A percentile compares a stretch with the other conserved stretches of the same genome.
phyloP scores from a whole-genome alignment of 2,329 filamentous ascomycete genomes.

The Aspergillus fructus region DNA sequence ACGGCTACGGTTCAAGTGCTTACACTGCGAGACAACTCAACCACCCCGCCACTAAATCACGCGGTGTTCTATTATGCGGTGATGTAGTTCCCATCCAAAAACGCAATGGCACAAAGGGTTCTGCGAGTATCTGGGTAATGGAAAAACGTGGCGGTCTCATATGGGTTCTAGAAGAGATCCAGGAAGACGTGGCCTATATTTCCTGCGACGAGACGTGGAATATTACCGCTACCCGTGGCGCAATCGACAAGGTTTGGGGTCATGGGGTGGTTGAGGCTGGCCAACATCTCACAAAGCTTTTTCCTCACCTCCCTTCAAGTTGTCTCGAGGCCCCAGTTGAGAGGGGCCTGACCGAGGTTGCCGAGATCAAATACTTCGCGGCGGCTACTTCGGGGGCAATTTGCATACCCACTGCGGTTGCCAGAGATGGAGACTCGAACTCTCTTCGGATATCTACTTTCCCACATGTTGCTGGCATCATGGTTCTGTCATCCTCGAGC shows the following conservation, averaged over 20 bases:
- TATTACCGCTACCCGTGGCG: constrained; percentile 69
- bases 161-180: constrained; percentile 97
- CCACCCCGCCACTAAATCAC: constrained; percentile 72
- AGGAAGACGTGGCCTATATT: constrained; percentile 83
- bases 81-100: constrained; percentile 99
- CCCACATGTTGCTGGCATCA: constrained; percentile 94
- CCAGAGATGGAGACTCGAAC: constrained; percentile 66
- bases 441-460: constrained; percentile 88
- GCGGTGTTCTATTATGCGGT: constrained; percentile 88
- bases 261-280: constrained; percentile 65
- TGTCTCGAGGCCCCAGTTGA: constrained; percentile 65
- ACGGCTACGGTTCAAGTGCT: constrained; percentile 53
- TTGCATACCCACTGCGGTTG: constrained; percentile 80
- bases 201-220: constrained; percentile 74
- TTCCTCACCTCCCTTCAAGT: constrained; percentile 78
- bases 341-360: constrained; percentile 74
- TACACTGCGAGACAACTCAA: constrained; percentile 58
- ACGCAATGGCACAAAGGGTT: constrained; percentile 85
- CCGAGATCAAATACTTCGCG: constrained; percentile 75
- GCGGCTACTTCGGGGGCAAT: constrained; percentile 74
- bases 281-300: constrained; percentile 72
- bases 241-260: constrained; percentile 84
- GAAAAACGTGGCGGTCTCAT: constrained; percentile 92
- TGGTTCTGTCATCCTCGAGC: constrained; percentile 78
- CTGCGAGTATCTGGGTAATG: constrained; percentile 97